A percentile compares a stretch with the other conserved stretches of the same genome.
Conservation (phyloP, 2,329 filamentous ascomycete species). For the Thielaviopsis ethacetica region DNA sequence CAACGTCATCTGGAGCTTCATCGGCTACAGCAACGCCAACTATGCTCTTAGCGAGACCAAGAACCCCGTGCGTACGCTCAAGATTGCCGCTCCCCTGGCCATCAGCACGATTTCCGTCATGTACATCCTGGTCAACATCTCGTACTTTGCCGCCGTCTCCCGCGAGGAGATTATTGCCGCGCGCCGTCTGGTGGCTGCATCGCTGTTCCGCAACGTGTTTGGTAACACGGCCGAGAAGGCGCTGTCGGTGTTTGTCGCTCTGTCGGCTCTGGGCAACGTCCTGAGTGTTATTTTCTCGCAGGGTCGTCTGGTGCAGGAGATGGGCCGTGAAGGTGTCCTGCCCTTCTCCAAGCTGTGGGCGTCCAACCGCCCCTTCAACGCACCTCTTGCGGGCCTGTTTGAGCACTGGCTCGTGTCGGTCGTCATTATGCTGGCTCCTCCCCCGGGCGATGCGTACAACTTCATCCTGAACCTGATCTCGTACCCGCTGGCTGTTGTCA, state of each 20-base stretch:
- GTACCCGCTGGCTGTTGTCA: constrained; percentile 44
- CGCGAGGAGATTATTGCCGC: constrained; percentile 35
- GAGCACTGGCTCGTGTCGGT: constrained; percentile 48
- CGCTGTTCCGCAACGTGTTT: constrained; percentile 40
- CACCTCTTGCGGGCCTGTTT: constrained; percentile 42
- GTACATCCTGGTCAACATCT: constrained; percentile 51
- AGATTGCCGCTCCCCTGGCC: constrained; percentile 46
- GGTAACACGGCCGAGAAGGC: constrained; percentile 37
- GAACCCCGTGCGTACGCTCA: constrained; percentile 47
- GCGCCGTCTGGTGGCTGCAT: constrained; percentile 35
- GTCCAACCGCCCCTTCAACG: constrained; percentile 47
- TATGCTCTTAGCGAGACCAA: constrained; percentile 49
- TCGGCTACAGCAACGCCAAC: constrained; percentile 53
- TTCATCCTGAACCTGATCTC: constrained; percentile 47
- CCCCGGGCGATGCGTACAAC: constrained; percentile 50
- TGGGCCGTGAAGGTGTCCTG: constrained; percentile 49
- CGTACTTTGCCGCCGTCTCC: constrained; percentile 45
- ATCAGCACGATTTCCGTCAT: constrained; percentile 40
- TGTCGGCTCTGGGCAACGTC: constrained; percentile 53
- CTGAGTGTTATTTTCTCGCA: constrained; percentile 53
- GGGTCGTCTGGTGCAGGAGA: constrained; percentile 47
- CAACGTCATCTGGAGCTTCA: constrained; percentile 56
- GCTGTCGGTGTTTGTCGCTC: constrained; percentile 47
- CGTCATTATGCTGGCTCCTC: constrained; percentile 50
- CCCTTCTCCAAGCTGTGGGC: constrained; percentile 47